These are phyloP conservation scores for Xylaria sp. DNA, from an alignment of 495 filamentous ascomycete species.

Conservation along the genomic window DNA sequence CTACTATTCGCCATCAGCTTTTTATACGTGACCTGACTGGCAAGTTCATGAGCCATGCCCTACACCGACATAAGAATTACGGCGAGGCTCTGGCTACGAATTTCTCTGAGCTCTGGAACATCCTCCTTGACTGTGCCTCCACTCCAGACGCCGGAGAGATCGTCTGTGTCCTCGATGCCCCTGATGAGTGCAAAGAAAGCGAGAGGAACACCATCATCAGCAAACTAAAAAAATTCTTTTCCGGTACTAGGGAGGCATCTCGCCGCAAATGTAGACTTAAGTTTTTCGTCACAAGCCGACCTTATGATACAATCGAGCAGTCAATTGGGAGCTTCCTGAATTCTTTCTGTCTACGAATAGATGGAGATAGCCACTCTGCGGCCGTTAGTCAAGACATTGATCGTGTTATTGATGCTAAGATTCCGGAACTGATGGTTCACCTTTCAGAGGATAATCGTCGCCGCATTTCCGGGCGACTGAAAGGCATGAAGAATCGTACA, in stretches of 20 bases:
- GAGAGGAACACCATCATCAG: slow-evolving; percentile 36
- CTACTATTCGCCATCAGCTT: slow-evolving; percentile 47
- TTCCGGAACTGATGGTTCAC: slow-evolving; percentile 30
- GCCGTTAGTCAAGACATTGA: slow-evolving; percentile 48
- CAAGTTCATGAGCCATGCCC: slow-evolving; percentile 35
- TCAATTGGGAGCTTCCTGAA: slow-evolving; percentile 31
- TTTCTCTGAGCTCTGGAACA: slow-evolving; percentile 52
- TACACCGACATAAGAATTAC: slow-evolving; percentile 30
- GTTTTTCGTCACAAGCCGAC: slow-evolving; percentile 49
- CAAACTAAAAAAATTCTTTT: slow-evolving; percentile 37
- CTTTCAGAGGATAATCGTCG: slow-evolving; percentile 26
- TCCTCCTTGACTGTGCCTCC: slow-evolving; percentile 42
- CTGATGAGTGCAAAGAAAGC: slow-evolving; percentile 49
- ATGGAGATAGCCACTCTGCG: slow-evolving; percentile 42
- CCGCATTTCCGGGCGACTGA: slow-evolving; percentile 38
- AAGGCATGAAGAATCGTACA: slow-evolving; percentile 50
- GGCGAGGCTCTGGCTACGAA: slow-evolving; percentile 36
- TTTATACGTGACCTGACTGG: slow-evolving; percentile 33
- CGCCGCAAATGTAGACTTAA: slow-evolving; percentile 32
- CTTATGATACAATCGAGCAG: slow-evolving; percentile 42
- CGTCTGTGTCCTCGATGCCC: slow-evolving; percentile 52
- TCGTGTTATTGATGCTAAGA: slow-evolving; percentile 45
- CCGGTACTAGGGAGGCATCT: neutral
- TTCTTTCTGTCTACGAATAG: slow-evolving; percentile 35
- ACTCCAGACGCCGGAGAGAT: slow-evolving; percentile 48